Percentiles rank a stretch among this genome's conserved stretches.
phyloP scores from a whole-genome alignment of 805 yeast genomes.

The Lipomyces japonicus region DNA sequence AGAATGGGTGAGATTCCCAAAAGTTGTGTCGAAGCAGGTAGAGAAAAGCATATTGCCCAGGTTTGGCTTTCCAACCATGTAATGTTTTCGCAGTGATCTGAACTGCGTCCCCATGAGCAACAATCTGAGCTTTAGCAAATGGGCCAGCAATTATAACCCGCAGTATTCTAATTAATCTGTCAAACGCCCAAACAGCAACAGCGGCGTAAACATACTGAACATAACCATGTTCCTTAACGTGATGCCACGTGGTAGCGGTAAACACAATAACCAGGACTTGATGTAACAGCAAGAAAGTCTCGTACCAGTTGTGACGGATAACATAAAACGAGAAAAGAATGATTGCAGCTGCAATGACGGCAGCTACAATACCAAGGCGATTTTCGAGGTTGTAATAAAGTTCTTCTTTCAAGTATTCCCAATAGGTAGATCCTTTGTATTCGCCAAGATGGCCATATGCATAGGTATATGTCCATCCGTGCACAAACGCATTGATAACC shows the following conservation, averaged over 20 bases:
- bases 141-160: conserved; percentile 42
- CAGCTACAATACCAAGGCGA: not conserved
- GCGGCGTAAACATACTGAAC: conserved; percentile 45
- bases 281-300: conserved; percentile 57
- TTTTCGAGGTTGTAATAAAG: not conserved
- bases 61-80: conserved; percentile 12
- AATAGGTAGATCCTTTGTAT: not conserved
- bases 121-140: not conserved
- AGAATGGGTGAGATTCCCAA: conserved; percentile 27
- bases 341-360: conserved; percentile 8
- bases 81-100: conserved; percentile 8
- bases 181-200: conserved; percentile 67
- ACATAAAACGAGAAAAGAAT: conserved; percentile 10
- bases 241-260: conserved; percentile 56
- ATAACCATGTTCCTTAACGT: conserved; percentile 48
- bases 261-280: conserved; percentile 53
- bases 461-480: conserved; percentile 6
- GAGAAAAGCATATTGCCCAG: conserved; percentile 30
- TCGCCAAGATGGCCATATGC: not conserved
- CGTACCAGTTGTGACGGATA: conserved; percentile 44
- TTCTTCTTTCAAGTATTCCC: not conserved
- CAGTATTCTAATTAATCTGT: conserved; percentile 54
- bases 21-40: conserved; percentile 21
- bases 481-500: conserved; percentile 13
- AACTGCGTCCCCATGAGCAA: conserved; percentile 15